Base-by-base conservation (phyloP, 805 yeast genomes). In the Saturnispora kantuleensis region DNA sequence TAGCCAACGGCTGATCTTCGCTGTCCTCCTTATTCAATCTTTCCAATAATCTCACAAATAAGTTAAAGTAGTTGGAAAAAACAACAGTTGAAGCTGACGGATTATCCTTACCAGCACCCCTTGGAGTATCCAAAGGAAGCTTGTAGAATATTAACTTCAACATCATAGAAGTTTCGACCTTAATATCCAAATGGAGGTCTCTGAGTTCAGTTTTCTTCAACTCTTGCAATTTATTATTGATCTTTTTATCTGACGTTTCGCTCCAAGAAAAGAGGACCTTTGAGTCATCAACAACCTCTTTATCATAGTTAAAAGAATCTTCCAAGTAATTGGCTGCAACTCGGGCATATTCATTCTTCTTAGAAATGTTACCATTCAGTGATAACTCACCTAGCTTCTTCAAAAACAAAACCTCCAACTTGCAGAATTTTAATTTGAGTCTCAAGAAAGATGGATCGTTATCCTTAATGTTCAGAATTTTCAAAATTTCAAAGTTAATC, bases 41-140 rank as follows among this genome's bases (percentile, higher is more conserved):
- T 46, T 76, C 78, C 44, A 75, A 62, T 21, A 74, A 67, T 54
- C 74, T 68, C 56, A 74, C 84, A 56, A 62, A 81, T 56, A 70
- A 53, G 13, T 79, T 79, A 60, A 82, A 84, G 54, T 80, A 82
- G 49, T 79, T 79, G 4, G 82, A 79, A 59, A 84, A 84, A 10
- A 77, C 70, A 38, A 81, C 74, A 29, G 76, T 76, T 9, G 58
- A 54, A 15, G 60, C 57, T 17, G 56, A 39, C 21, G 43, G 42
- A 32, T 50, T 58, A 32, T 59, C 59, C 10, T 51, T 52, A 4
- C 55, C 41, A 5, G 54, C 45, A 76, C 52, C 53, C 38, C 79
- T 46, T 68, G 81, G 31, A 75, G 81, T 21, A 73, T 79, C 89
- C 36, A 81, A 58, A 4, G 81, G 71, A 30, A 81, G 58, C n/a